Evolutionary conservation across 805 yeast species (phyloP).

Genomic region (Candida sakaeoensis): DNA sequence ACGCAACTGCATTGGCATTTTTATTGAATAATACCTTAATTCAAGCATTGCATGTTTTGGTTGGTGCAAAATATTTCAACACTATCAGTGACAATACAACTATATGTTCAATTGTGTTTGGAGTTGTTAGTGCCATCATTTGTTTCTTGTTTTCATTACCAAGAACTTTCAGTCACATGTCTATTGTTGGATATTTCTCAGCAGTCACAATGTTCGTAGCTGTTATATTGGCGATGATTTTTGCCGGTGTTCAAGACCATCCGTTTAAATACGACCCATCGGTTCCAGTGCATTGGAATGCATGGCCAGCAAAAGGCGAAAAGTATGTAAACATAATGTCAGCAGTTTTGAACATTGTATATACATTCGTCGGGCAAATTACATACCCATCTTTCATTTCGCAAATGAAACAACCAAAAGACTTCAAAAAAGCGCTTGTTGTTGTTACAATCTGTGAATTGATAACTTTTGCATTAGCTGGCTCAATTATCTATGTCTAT

Average conservation of each 20-base stretch:
- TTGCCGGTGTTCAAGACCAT: constrained; percentile 51
- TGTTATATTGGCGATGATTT: constrained; percentile 48
- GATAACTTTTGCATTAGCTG: constrained; percentile 49
- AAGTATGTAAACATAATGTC: constrained; percentile 51
- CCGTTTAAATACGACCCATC: constrained; percentile 39
- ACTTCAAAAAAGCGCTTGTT: constrained; percentile 53
- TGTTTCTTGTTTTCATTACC: constrained; percentile 54
- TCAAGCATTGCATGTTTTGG: constrained; percentile 56
- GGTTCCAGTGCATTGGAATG: constrained; percentile 38
- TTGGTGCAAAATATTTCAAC: constrained; percentile 58
- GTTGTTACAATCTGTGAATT: constrained; percentile 51
- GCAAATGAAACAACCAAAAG: constrained; percentile 55
- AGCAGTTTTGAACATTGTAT: constrained; percentile 56
- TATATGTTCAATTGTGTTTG: constrained; percentile 50
- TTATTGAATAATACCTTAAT: constrained; percentile 53
- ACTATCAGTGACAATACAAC: constrained; percentile 46
- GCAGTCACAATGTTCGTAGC: constrained; percentile 58
- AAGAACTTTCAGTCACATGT: constrained; percentile 52
- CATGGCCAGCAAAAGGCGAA: constrained; percentile 53
- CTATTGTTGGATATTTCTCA: constrained; percentile 48
- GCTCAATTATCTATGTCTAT: constrained; percentile 56
- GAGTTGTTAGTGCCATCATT: constrained; percentile 45
- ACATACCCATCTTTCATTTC: constrained; percentile 60
- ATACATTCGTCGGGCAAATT: constrained; percentile 63
- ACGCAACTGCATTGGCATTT: constrained; percentile 53